Percentiles rank a stretch among this genome's conserved stretches.
Evolutionary conservation across 1,284 basidiomycete species (phyloP).

Genomic region (Pseudozyma sp.): DNA sequence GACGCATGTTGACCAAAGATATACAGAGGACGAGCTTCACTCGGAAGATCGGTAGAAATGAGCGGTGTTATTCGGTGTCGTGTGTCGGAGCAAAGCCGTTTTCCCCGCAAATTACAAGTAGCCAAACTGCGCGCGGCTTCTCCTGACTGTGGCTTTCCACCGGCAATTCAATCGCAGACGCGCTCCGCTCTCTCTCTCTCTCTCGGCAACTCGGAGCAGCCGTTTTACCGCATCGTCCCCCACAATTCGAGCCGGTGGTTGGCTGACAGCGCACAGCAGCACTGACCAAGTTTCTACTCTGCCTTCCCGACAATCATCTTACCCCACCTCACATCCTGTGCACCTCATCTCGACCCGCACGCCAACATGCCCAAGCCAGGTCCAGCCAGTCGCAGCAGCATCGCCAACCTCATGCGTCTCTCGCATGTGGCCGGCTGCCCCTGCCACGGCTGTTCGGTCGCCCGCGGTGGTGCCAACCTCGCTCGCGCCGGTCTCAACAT

Average conservation of each 20-base stretch:
- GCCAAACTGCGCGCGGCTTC: slow-evolving; percentile 2
- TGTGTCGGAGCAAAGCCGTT: slow-evolving; percentile 2
- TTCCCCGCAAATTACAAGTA: slow-evolving; percentile 15
- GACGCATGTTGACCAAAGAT: background rate
- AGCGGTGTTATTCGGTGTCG: too few relatives aligned
- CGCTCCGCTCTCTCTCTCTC: background rate
- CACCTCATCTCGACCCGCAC: background rate
- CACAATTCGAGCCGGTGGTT: background rate
- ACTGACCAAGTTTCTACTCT: background rate
- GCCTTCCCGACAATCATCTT: background rate
- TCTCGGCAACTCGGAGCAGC: slow-evolving; percentile 29
- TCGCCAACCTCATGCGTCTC: slow-evolving; percentile 61
- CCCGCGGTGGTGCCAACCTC: slow-evolving; percentile 31
- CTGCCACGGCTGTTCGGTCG: slow-evolving; percentile 59
- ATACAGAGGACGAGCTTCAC: background rate
- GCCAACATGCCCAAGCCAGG: slow-evolving; percentile 48
- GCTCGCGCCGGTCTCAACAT: slow-evolving; percentile 57
- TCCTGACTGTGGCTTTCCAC: too few relatives aligned
- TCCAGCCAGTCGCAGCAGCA: slow-evolving; percentile 38
- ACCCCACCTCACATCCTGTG: background rate
- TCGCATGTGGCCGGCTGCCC: slow-evolving; percentile 59
- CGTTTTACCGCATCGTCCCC: background rate
- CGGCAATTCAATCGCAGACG: background rate
- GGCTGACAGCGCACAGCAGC: background rate
- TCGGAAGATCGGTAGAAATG: background rate